Percentiles rank a stretch among this genome's conserved stretches.
phyloP scores from a whole-genome alignment of 805 yeast genomes.

The Candida pseudofarinosa region DNA sequence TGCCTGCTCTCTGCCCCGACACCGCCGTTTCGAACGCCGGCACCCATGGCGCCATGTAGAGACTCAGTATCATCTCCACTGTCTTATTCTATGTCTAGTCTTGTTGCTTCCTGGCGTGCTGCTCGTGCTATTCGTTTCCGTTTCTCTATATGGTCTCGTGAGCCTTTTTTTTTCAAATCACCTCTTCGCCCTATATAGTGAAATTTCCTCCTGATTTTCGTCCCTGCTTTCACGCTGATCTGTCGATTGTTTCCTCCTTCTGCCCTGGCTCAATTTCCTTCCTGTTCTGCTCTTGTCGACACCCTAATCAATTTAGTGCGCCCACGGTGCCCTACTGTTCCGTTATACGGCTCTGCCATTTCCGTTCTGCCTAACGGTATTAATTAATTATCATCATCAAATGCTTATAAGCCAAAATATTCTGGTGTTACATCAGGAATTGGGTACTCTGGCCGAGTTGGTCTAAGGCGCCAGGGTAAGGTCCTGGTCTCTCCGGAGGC shows the following conservation, averaged over 20 bases:
- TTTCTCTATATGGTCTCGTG: background rate
- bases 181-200: background rate
- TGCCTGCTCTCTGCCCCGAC: constrained; percentile 36
- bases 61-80: constrained; percentile 22
- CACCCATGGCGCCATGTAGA: constrained; percentile 68
- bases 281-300: background rate
- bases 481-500: constrained; percentile 46
- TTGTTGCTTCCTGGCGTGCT: no score
- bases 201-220: background rate
- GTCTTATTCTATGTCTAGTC: background rate
- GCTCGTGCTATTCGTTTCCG: no score
- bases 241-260: background rate
- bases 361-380: background rate
- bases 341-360: background rate
- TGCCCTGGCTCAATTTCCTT: background rate
- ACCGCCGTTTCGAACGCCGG: constrained; percentile 57
- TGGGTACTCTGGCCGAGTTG: constrained; percentile 44
- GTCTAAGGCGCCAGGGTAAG: constrained; percentile 46
- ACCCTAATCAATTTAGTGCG: background rate
- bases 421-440: no score
- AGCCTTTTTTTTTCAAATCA: background rate
- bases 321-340: background rate
- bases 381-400: no score
- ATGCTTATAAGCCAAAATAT: no score
- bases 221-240: background rate